Base-by-base conservation (phyloP, 2,329 filamentous ascomycete species). In the Rhinocladiella similis region DNA sequence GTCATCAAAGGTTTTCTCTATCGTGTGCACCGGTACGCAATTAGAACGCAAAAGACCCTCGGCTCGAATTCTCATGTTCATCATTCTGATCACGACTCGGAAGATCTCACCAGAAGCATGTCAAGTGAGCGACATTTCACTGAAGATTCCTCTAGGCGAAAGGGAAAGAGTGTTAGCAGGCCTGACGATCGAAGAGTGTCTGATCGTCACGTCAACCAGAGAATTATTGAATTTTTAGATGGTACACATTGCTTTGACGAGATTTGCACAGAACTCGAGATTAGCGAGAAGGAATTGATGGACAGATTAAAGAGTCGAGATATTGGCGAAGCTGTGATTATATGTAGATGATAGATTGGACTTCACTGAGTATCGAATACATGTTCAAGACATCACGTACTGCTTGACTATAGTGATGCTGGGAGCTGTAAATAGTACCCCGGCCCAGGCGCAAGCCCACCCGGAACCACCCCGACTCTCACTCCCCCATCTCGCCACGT, bases 1-100 rank as follows among this genome's bases (percentile, higher is more conserved):
- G 83, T 97, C 57, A 96, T 97, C 71, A 97, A 97, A 74, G 92
- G 93, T 14, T 89, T 95, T 64, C 75, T 99, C 20, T 97, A 97
- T 72, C 85, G 94, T 33, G 87, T 97, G 39, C 91, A 97, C 75
- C 95, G 94, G 71, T 95, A 95, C 69, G 89, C 91, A 83, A 95
- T 62, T 69, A 73, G 43, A 72, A 75, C 5, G 66, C 70, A 1
- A 64, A 72, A 36, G 45, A 51, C 35, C 14, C 39, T 51, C 33
- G 38, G 47, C 5, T 29, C 42, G 20, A 29, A 38, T 35, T 14
- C 33, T 35, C 33, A 41, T 12, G 10, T 33, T 12, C 29, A 9
- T 33, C 53, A 47, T 43, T 49, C 38, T 1, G 19, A 45, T 2
- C 19, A 46, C 10, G 43, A 49, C 18, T 33, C 18, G 5, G 42